A percentile compares a stretch with the other conserved stretches of the same genome.
Conservation (phyloP, 305 asterid species). For the Rubia tinctorum region DNA sequence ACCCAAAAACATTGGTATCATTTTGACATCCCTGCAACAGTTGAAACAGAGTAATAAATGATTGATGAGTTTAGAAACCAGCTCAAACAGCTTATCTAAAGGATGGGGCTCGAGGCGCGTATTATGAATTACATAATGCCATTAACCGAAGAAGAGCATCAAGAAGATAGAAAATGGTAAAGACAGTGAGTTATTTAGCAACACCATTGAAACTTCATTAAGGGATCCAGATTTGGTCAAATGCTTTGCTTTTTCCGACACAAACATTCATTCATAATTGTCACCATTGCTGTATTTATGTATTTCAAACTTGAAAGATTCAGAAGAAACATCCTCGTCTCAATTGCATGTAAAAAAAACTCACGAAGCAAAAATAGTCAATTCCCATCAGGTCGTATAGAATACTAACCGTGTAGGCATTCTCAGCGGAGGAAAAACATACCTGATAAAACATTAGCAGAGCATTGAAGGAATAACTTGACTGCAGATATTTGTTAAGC, state of each 20-base stretch:
- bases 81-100: neutral
- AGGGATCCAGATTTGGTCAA: constrained; percentile 45
- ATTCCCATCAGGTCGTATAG: neutral
- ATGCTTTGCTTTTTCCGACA: constrained; percentile 44
- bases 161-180: constrained; percentile 41
- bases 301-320: constrained; percentile 40
- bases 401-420: neutral
- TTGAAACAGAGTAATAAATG: neutral
- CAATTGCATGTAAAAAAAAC: neutral
- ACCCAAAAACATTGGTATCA: constrained; percentile 45
- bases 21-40: constrained; percentile 33
- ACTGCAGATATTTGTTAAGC: constrained; percentile 43
- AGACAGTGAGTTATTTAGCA: constrained; percentile 42
- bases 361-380: neutral
- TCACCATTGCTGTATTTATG: constrained; percentile 56
- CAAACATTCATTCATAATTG: too few species aligned
- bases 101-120: constrained; percentile 14
- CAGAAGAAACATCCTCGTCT: constrained; percentile 24
- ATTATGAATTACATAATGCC: constrained; percentile 38
- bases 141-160: constrained; percentile 38
- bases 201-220: constrained; percentile 49
- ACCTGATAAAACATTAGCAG: constrained; percentile 51
- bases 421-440: constrained; percentile 1
- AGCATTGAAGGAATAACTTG: constrained; percentile 42
- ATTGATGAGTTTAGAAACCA: neutral